Base-by-base conservation (phyloP, 164 flowering plant genomes). In the Vitis rotundifolia region DNA sequence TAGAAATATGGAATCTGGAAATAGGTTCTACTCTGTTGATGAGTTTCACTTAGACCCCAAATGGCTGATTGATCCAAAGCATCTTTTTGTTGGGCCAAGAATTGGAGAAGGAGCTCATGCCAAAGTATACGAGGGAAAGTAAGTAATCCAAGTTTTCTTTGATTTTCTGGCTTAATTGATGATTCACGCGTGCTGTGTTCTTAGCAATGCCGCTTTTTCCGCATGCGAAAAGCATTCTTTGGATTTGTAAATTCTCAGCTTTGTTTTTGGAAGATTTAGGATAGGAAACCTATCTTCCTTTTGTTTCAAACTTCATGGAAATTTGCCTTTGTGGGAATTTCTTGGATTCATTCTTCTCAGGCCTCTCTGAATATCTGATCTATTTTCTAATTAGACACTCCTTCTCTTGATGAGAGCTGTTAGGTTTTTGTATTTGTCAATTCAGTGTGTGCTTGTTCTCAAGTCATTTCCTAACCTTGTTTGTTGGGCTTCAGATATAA, bases 101-200 rank as follows among this genome's bases (percentile, higher is more conserved):
- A 86, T 91, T 78, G 92, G 94, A 61, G 94, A 91, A 64, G 94
- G 97, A 51, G 97, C 94, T 78, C 94, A 91, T 84, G 94, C 92
- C 71, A 91, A 91, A 81, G 97, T 89, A 2, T 91, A 89, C 16
- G 91, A 91, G 75, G 97, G 97, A 64, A 91, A 89, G 97, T 91
- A 81, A 86, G 97, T 88, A 12, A 10, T 49, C 53, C 63, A 60
- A 60, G 52, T 52, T 68, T 49, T 59, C 16, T 64, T 56, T 47
- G 12, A 29, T 72, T 31, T 59, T 64, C 18, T 71, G 16, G 16
- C 44, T 70, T 8, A 55, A 11, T 29, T 18, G 56, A 13, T 18
- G 60, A 57, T 9, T 22, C 60, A 15, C 0, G 53, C 59, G 3
- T 22, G 49, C 48, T 59, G 50, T 29, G 0, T 26, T 28, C 15